phyloP scores from a whole-genome alignment of 2,329 filamentous ascomycete genomes.

The Fusarium sp. region DNA sequence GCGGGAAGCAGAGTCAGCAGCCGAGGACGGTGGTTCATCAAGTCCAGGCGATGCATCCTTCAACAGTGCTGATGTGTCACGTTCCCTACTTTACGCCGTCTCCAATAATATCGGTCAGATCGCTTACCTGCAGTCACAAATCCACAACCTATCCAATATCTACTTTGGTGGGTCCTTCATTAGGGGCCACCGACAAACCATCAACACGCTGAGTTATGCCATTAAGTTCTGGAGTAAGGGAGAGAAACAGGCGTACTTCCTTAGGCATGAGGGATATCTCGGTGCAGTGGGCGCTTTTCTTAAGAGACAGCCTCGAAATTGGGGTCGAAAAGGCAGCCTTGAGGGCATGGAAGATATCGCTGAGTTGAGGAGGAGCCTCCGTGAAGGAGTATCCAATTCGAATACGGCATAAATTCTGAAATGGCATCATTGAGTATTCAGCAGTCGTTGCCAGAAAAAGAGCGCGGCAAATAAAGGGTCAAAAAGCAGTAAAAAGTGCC shows the following conservation, averaged over 20 bases:
- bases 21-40: constrained; percentile 78
- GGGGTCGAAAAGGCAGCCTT: constrained; percentile 87
- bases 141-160: constrained; percentile 90
- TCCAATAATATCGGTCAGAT: constrained; percentile 99
- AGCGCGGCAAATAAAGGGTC: background rate
- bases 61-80: constrained; percentile 86
- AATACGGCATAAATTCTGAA: constrained; percentile 17
- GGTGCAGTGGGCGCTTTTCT: constrained; percentile 95
- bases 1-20: constrained; percentile 82
- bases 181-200: constrained; percentile 94
- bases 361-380: constrained; percentile 50
- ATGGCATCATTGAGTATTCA: constrained; percentile 2
- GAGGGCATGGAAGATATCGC: constrained; percentile 64
- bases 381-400: constrained; percentile 30
- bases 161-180: constrained; percentile 99
- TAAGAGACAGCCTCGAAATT: constrained; percentile 90
- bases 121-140: constrained; percentile 95
- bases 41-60: constrained; percentile 69
- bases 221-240: constrained; percentile 99
- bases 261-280: constrained; percentile 95
- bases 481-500: constrained; percentile 19
- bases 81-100: constrained; percentile 93
- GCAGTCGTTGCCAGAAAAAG: background rate
- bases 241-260: constrained; percentile 93
- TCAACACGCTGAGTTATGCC: constrained; percentile 96